Conservation (phyloP, 768 basidiomycete species). For the Panaeolus papilionaceus region DNA sequence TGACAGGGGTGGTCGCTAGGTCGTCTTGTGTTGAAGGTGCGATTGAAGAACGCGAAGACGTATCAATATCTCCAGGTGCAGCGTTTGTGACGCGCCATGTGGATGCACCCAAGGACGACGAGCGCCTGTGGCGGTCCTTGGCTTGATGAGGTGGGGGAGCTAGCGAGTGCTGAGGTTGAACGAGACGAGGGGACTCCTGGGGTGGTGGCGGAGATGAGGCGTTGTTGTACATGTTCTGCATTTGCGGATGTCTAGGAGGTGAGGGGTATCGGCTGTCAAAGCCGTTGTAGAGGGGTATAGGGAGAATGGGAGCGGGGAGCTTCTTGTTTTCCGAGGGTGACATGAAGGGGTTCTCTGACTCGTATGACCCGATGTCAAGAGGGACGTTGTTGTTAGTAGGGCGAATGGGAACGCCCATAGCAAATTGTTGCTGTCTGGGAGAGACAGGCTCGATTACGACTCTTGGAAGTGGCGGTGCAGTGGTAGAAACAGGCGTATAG, state of each 20-base stretch:
- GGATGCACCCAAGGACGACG: conserved; percentile 23
- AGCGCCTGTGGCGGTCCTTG: conserved; percentile 30
- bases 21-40: conserved; percentile 28
- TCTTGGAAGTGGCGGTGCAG: conserved; percentile 18
- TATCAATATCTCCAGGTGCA: conserved; percentile 27
- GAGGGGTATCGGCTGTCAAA: conserved; percentile 31
- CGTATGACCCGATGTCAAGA: conserved; percentile 29
- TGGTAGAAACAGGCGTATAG: conserved; percentile 19
- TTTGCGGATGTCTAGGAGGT: conserved; percentile 28
- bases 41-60: conserved; percentile 27
- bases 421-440: conserved; percentile 27
- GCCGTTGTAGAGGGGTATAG: conserved; percentile 38
- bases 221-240: conserved; percentile 28
- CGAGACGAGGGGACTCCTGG: conserved; percentile 23
- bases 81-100: conserved; percentile 34
- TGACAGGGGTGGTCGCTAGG: conserved; percentile 42
- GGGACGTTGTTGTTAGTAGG: conserved; percentile 34
- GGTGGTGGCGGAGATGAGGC: conserved; percentile 16
- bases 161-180: conserved; percentile 24
- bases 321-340: conserved; percentile 4
- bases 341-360: conserved; percentile 26
- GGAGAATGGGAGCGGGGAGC: conserved; percentile 18
- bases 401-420: conserved; percentile 35
- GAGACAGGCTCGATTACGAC: conserved; percentile 21
- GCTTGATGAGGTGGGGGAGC: conserved; percentile 20